phyloP scores from a whole-genome alignment of 2,329 filamentous ascomycete genomes.

The Alternaria sp. region DNA sequence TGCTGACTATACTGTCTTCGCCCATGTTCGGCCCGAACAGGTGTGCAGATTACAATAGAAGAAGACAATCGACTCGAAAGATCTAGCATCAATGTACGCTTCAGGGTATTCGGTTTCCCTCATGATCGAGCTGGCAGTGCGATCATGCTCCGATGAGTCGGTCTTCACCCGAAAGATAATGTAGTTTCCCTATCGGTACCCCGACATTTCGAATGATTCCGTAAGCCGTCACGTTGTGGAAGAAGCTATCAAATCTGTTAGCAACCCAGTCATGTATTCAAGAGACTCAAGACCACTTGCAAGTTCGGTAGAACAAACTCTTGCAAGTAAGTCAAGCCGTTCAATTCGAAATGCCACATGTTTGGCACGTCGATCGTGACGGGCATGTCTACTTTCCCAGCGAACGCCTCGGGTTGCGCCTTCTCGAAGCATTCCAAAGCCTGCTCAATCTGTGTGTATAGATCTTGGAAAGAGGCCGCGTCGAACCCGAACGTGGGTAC shows the following conservation, averaged over 20 bases:
- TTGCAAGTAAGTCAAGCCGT: neutral
- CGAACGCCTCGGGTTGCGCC: neutral
- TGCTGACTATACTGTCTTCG: neutral
- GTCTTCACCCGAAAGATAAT: neutral
- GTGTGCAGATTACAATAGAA: too few relatives aligned
- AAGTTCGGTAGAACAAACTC: neutral
- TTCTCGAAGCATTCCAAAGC: neutral
- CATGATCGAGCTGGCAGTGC: neutral
- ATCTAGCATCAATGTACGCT: neutral
- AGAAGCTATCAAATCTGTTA: neutral
- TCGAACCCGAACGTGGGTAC: neutral
- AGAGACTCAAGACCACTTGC: neutral
- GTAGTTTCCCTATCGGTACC: neutral
- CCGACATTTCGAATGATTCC: neutral
- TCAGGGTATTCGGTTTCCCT: neutral
- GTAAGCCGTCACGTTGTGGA: neutral
- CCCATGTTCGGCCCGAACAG: too few relatives aligned
- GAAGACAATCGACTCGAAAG: neutral
- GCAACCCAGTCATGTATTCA: neutral
- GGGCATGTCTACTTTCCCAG: neutral
- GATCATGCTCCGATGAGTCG: neutral
- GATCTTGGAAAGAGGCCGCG: neutral
- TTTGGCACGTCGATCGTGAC: neutral
- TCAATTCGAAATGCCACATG: neutral
- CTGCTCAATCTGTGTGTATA: neutral